Percentiles rank a stretch among this genome's conserved stretches.
phyloP scores from a whole-genome alignment of 208 protist genomes.

The Histomonas meleagridis region DNA sequence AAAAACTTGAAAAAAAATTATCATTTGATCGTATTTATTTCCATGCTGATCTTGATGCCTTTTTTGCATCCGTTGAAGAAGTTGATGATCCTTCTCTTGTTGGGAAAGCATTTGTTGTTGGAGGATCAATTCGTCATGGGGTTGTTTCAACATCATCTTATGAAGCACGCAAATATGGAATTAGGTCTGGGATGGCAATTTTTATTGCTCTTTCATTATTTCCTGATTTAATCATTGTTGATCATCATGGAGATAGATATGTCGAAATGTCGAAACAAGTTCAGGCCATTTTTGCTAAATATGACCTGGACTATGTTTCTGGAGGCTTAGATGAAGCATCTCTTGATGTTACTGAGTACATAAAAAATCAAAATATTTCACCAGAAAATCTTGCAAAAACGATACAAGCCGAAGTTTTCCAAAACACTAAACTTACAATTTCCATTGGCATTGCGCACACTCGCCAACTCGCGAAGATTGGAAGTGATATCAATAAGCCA shows the following conservation, averaged over 20 bases:
- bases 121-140: not conserved
- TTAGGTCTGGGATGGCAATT: slow-evolving; percentile 26
- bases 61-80: slow-evolving; percentile 30
- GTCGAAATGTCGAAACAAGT: not conserved
- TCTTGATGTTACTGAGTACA: not conserved
- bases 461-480: not conserved
- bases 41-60: not conserved
- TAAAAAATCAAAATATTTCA: not conserved
- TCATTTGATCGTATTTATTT: not conserved
- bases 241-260: not conserved
- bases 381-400: not conserved
- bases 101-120: slow-evolving; percentile 17
- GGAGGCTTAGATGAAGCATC: slow-evolving; percentile 32
- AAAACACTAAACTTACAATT: slow-evolving; percentile 3
- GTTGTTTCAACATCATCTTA: slow-evolving; percentile 34
- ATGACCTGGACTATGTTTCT: not conserved
- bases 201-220: slow-evolving; percentile 3
- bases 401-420: not conserved
- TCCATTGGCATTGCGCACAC: not conserved
- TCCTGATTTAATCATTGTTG: not conserved
- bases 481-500: slow-evolving; percentile 31
- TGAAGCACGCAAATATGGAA: slow-evolving; percentile 14
- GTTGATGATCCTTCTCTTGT: not conserved
- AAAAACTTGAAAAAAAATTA: not conserved
- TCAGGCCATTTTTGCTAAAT: not conserved